phyloP scores from a whole-genome alignment of 148 eudicot genomes.

The Persicaria maculosa region DNA sequence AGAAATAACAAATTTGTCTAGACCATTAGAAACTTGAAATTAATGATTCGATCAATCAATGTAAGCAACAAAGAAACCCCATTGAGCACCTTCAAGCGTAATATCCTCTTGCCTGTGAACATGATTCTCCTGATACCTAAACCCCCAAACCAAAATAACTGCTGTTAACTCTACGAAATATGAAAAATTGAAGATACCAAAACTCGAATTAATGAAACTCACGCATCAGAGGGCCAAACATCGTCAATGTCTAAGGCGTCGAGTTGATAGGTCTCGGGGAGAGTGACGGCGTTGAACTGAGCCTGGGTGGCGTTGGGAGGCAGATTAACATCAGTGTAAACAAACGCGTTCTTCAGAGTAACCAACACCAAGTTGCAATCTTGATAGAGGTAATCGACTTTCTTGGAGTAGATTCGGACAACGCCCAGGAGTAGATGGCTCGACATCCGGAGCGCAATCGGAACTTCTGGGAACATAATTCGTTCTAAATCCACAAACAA shows the following conservation, averaged over 20 bases:
- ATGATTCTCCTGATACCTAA: constrained; percentile 57
- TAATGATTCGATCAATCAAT: not conserved
- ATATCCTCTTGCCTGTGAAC: constrained; percentile 22
- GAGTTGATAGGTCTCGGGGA: constrained; percentile 71
- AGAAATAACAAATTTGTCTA: not conserved
- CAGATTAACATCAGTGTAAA: constrained; percentile 44
- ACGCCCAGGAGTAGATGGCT: constrained; percentile 88
- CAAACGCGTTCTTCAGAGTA: constrained; percentile 45
- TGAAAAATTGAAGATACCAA: not conserved
- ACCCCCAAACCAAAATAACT: constrained; percentile 2
- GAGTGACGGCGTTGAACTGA: constrained; percentile 60
- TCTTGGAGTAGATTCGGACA: constrained; percentile 79
- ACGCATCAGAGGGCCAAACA: constrained; percentile 30
- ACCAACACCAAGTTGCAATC: constrained; percentile 57
- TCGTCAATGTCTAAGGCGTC: constrained; percentile 55
- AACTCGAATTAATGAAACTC: constrained; percentile 1
- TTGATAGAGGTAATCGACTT: constrained; percentile 77
- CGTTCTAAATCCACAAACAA: constrained; percentile 37
- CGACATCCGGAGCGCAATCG: constrained; percentile 87
- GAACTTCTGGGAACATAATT: constrained; percentile 80
- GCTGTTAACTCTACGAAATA: not conserved
- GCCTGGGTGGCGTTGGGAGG: constrained; percentile 83
- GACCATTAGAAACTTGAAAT: not conserved
- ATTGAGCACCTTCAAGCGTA: constrained; percentile 44
- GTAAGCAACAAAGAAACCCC: not conserved